Percentiles rank a stretch among this genome's conserved stretches.
Evolutionary conservation across 345 rosid genomes (phyloP).

Genomic region (Salix koriyanagi): DNA sequence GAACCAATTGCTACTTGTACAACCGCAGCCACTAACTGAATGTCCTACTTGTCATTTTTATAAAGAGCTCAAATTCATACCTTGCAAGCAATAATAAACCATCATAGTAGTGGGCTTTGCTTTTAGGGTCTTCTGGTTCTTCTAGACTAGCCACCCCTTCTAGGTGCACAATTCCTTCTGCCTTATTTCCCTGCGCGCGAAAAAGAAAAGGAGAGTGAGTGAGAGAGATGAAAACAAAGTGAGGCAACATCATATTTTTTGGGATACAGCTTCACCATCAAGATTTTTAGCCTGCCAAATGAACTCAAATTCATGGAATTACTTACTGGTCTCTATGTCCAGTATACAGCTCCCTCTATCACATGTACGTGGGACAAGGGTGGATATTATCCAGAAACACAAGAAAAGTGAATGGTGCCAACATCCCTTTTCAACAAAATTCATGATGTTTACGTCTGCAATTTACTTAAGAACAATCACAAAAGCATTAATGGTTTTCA

Average conservation of each 20-base stretch:
- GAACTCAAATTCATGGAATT: neutral
- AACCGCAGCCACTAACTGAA: no score
- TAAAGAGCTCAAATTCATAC: slow-evolving; percentile 25
- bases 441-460: neutral
- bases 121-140: slow-evolving; percentile 68
- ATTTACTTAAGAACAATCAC: neutral
- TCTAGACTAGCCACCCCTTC: slow-evolving; percentile 58
- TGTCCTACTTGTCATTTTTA: no score
- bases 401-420: neutral
- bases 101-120: slow-evolving; percentile 68
- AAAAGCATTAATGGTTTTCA: slow-evolving; percentile 14
- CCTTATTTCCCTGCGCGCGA: slow-evolving; percentile 49
- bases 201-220: neutral
- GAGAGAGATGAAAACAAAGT: neutral
- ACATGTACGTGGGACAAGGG: no score
- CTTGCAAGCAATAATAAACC: slow-evolving; percentile 65
- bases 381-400: no score
- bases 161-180: slow-evolving; percentile 61
- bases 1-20: no score
- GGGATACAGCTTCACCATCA: neutral
- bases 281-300: neutral
- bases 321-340: no score
- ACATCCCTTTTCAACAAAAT: neutral
- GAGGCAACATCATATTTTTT: neutral
- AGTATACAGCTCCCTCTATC: no score